These are phyloP conservation scores for Saturnispora ahearnii DNA, from an alignment of 805 yeast genomes.

Conservation along the genomic window DNA sequence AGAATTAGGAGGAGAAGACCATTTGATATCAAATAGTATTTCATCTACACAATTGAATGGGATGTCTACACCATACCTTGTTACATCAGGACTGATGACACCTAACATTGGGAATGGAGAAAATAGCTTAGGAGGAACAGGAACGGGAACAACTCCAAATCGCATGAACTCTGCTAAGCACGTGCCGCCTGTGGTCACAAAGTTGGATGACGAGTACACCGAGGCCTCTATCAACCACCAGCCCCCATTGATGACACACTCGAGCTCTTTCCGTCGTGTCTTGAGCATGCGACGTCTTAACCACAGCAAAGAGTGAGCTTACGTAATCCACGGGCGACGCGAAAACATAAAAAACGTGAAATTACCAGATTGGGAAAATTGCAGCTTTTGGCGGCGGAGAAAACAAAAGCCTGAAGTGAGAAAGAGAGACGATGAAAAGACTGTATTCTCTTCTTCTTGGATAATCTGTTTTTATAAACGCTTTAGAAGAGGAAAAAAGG, in stretches of 20 bases:
- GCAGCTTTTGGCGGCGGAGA: neutral
- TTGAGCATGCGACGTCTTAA: conserved; percentile 1
- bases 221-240: conserved; percentile 10
- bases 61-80: conserved; percentile 57
- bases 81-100: conserved; percentile 54
- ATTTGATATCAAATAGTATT: neutral
- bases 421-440: neutral
- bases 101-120: conserved; percentile 29
- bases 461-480: neutral
- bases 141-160: neutral
- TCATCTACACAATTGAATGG: conserved; percentile 30
- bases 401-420: neutral
- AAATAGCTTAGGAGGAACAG: conserved; percentile 4
- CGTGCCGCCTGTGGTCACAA: conserved; percentile 26
- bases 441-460: neutral
- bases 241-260: conserved; percentile 1
- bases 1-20: neutral
- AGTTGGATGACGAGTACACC: conserved; percentile 14
- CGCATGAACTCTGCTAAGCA: conserved; percentile 16
- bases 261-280: conserved; percentile 6
- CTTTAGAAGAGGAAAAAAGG: neutral
- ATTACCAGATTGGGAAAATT: neutral
- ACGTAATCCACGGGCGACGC: neutral
- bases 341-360: neutral
- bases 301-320: neutral